Base-by-base conservation (phyloP, 2,329 filamentous ascomycete genomes). In the Alternaria sp. region DNA sequence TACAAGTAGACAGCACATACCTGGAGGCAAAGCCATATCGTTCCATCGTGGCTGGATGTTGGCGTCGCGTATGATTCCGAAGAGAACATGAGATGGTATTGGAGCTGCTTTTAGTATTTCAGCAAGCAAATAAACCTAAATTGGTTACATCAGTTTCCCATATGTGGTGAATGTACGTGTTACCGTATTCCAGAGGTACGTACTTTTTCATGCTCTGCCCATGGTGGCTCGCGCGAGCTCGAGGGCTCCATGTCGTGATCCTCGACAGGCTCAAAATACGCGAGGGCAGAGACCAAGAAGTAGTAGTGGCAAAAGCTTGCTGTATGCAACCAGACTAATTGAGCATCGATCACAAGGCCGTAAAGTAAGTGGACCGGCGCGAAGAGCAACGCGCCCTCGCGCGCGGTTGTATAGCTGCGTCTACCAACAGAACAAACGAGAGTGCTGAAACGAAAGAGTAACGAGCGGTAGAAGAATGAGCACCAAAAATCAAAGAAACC, bases 71-170 rank as follows among this genome's bases (percentile, higher is more conserved):
- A 85, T 78, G 64, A 83, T 73, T 57, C 79, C 73, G 64, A 82
- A 78, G 57, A 84, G 75, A 45, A 78, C 73, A 63, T 79, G 76
- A 49, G 81, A 79, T 43, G 80, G 76, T 57, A 84, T 76, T 44
- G 78, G 74, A 58, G 80, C 79, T 43, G 77, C 78, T 71, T 84
- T 86, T 66, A 86, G 77, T 64, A 84, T 81, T 71, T 86, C 84
- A 67, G 84, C 81, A 65, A 86, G 79, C 58, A 86, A 73, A 69
- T 81, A 81, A 61, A 78, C 69, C 74, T 69, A 55, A 25, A 57
- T 65, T 68, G 60, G 63, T 65, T 38, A 62, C 45, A 27, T 27
- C 22, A 25, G 11, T 48, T 34, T 41, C 28, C 10, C 16, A 34
- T 53, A 59, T 22, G 45, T 28, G 27, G 49, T 27, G 46, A 55